Evolutionary conservation across 1,284 basidiomycete genomes (phyloP).

Genomic region (Amylostereum chailletii): DNA sequence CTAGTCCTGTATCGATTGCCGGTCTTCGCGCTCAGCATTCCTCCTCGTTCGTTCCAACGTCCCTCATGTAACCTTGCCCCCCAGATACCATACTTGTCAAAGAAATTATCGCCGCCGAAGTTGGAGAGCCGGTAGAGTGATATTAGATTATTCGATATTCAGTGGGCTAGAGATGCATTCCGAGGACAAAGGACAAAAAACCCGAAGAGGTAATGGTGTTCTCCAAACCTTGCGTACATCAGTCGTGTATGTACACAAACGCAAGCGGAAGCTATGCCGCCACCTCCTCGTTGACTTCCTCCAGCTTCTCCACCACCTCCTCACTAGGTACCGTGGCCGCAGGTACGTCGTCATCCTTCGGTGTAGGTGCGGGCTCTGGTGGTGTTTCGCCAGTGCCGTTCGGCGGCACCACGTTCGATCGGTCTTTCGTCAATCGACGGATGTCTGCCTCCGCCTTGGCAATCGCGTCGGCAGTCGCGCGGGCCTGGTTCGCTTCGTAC

Average conservation of each 20-base stretch:
- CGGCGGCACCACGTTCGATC: conserved; percentile 30
- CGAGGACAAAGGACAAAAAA: too few relatives aligned
- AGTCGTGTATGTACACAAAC: too few relatives aligned
- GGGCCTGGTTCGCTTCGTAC: conserved; percentile 77
- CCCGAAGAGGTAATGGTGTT: too few relatives aligned
- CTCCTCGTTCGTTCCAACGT: too few relatives aligned
- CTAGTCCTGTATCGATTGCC: conserved; percentile 11
- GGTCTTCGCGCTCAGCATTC: too few relatives aligned
- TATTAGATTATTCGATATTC: too few relatives aligned
- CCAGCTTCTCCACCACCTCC: conserved; percentile 39
- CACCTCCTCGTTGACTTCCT: conserved; percentile 19
- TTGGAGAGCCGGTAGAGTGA: too few relatives aligned
- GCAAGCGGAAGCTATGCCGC: conserved; percentile 10
- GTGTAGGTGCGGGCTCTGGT: conserved; percentile 38
- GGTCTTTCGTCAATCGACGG: conserved; percentile 49
- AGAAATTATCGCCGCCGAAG: too few relatives aligned
- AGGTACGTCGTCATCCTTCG: conserved; percentile 20
- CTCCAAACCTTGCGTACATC: too few relatives aligned
- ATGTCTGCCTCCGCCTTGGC: conserved; percentile 79
- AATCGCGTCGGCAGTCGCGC: conserved; percentile 63
- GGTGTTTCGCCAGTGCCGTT: conserved; percentile 40
- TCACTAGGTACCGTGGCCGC: conserved; percentile 27
- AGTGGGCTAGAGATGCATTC: too few relatives aligned
- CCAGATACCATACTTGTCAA: too few relatives aligned
- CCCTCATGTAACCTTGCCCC: too few relatives aligned